phyloP scores from a whole-genome alignment of 2,329 filamentous ascomycete genomes.

The Incumbomyces lentus region DNA sequence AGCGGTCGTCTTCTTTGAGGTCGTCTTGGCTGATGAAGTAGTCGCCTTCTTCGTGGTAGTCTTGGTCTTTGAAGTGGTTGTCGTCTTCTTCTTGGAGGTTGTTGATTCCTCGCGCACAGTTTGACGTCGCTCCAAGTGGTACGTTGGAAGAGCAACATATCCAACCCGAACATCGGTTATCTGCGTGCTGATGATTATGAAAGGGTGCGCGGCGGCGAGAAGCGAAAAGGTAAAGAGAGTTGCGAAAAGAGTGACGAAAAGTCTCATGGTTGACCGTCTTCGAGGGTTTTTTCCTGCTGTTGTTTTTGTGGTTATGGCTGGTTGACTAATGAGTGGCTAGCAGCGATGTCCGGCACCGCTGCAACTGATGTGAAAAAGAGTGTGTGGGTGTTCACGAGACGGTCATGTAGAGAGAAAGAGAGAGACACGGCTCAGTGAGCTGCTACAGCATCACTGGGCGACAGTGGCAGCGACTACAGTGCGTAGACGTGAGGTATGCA shows the following conservation, averaged over 20 bases:
- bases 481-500: too few species aligned
- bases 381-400: neutral
- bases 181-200: slow-evolving; percentile 3
- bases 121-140: neutral
- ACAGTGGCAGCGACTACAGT: neutral
- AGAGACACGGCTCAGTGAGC: too few species aligned
- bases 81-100: neutral
- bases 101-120: neutral
- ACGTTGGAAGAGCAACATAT: neutral
- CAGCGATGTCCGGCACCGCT: slow-evolving; percentile 2
- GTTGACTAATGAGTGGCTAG: slow-evolving; percentile 3
- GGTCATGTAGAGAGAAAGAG: too few species aligned
- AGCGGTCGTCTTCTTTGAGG: slow-evolving; percentile 65
- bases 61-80: neutral
- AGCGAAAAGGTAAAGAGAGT: neutral
- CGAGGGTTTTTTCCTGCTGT: neutral
- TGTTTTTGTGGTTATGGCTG: neutral
- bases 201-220: slow-evolving; percentile 5
- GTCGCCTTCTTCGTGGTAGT: neutral
- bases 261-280: neutral
- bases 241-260: neutral
- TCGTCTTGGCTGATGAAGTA: slow-evolving; percentile 49
- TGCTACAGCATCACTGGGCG: neutral
- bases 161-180: neutral
- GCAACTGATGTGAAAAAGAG: neutral